Evolutionary conservation across 345 rosid species (phyloP), one percentile per base, ranked within the genome.

Genomic region (Linum trigynum): DNA sequence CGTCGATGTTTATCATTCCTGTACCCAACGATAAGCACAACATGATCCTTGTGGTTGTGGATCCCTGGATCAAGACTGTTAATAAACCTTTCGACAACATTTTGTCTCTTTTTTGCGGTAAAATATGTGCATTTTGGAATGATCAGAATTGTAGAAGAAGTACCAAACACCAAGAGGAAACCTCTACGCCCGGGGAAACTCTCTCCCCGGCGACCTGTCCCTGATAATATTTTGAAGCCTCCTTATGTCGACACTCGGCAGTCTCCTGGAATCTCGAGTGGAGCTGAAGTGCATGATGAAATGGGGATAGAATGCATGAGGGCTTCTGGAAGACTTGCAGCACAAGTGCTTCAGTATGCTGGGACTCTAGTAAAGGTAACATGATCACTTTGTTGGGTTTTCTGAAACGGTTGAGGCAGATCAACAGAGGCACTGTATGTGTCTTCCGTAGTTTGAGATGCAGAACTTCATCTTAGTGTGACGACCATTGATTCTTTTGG

Each of bases 311-410:
- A 89, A 59, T 61, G 82, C 71, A 89, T 92, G 95, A 82, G 90
- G 77, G 96, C 89, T 76, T 86, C 95, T 8, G 98, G 97, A 57
- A 86, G 74, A 74, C 96, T 92, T 70, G 97, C 98, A 39, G 97
- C 97, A 2, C 81, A 68, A 74, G 97, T 89, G 78, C 91, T 89
- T 32, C 77, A 80, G 14, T 87, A 83, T 66, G 95, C 95, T 42
- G 95, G 94, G 61, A 85, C 90, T 65, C 79, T 89, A 53, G 90
- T 92, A 72, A 86, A 89, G 92, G 97, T 92, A 67, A 66, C 16
- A 38, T 35, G 57, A 35, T 3, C 8, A 38, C 38, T 63, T 39
- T 69, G 41, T 63, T 60, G 40, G 32, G 42, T 35, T 56, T 45
- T 38, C 58, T 40, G 38, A 7, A 14, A 38, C 7, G 55, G 5